Evolutionary conservation across 768 basidiomycete species (phyloP).

Genomic region (Mycena floridula): DNA sequence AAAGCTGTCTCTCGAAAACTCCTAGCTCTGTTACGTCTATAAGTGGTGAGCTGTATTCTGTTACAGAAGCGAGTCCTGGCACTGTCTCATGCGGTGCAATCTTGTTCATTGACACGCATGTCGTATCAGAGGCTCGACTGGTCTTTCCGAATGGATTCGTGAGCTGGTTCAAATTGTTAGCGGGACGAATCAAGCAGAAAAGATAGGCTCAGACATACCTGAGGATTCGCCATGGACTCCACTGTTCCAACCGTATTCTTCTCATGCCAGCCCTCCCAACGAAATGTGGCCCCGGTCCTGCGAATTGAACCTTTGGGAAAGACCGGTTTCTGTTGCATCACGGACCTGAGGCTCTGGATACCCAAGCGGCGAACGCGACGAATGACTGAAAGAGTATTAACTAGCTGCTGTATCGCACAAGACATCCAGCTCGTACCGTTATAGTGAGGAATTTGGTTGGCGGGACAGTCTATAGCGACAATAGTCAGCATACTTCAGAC

Average conservation of each 20-base stretch:
- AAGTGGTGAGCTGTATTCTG: neutral
- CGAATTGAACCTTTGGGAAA: neutral
- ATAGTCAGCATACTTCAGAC: constrained; percentile 31
- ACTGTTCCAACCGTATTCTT: neutral
- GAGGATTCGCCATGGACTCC: no score
- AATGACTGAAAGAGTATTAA: constrained; percentile 8
- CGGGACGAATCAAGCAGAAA: no score
- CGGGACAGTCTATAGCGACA: constrained; percentile 1
- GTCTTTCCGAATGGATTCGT: neutral
- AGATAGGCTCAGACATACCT: no score
- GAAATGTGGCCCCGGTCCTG: constrained; percentile 2
- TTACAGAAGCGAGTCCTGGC: neutral
- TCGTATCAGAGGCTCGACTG: neutral
- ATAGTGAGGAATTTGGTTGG: neutral
- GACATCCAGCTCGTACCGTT: neutral
- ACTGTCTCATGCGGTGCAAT: neutral
- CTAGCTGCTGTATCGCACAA: constrained; percentile 5
- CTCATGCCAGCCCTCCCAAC: neutral
- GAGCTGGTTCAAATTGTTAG: no score
- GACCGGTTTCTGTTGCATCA: constrained; percentile 2
- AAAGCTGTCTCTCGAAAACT: neutral
- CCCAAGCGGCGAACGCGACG: constrained; percentile 34
- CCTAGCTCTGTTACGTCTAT: neutral
- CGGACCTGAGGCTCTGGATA: constrained; percentile 36
- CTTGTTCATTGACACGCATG: neutral